Percentiles rank a stretch among this genome's conserved stretches.
These are phyloP conservation scores for Populus trichocarpa DNA, from an alignment of 441 rosid species.

Conservation along the genomic window DNA sequence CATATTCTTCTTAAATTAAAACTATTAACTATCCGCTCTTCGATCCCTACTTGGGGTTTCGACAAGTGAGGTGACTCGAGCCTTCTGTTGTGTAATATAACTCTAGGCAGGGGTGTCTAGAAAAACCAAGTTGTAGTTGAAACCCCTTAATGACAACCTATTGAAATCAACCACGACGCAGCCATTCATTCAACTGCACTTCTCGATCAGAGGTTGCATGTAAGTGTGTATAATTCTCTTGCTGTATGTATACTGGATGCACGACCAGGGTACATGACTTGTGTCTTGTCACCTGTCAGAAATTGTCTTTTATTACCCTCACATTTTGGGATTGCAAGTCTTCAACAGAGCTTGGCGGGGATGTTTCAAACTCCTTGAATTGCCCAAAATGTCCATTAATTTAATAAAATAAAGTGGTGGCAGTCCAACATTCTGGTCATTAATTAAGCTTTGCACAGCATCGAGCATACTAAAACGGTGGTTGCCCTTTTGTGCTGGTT, in stretches of 20 bases:
- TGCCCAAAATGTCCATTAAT: conserved; percentile 10
- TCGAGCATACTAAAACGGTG: not conserved
- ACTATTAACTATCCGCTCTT: too few species aligned
- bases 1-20: conserved; percentile 13
- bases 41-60: too few species aligned
- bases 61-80: too few species aligned
- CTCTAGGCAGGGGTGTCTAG: too few species aligned
- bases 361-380: conserved; percentile 14
- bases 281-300: conserved; percentile 1
- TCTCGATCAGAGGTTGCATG: too few species aligned
- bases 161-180: too few species aligned
- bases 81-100: too few species aligned
- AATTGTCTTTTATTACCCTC: not conserved
- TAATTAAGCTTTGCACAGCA: not conserved
- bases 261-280: too few species aligned
- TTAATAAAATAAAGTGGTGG: not conserved
- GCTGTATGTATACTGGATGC: not conserved
- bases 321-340: not conserved
- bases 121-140: too few species aligned
- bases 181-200: too few species aligned
- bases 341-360: conserved; percentile 11
- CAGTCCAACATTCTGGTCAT: too few species aligned
- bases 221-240: not conserved
- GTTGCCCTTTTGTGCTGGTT: conserved; percentile 7
- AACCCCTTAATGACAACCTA: too few species aligned